Evolutionary conservation across 257 asterid species (phyloP).

Genomic region (Penstemon newberryi): DNA sequence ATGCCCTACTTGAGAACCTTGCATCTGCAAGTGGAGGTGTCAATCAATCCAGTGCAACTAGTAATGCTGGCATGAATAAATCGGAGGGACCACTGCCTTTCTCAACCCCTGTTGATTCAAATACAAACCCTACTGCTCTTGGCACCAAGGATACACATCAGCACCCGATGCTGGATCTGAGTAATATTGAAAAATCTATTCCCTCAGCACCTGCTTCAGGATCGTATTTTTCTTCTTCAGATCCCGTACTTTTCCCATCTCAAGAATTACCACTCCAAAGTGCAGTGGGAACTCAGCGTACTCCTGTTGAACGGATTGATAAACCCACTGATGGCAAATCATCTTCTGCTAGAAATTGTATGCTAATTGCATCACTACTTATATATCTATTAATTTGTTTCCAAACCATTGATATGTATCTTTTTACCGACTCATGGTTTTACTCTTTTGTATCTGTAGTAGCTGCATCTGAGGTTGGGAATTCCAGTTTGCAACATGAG

Average conservation of each 20-base stretch:
- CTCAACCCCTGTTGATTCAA: slow-evolving; percentile 37
- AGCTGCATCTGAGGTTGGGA: slow-evolving; percentile 49
- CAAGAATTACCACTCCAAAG: slow-evolving; percentile 42
- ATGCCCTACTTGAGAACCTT: slow-evolving; percentile 33
- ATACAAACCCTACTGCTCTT: slow-evolving; percentile 30
- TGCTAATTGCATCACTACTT: slow-evolving; percentile 27
- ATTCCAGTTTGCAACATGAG: slow-evolving; percentile 43
- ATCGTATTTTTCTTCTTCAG: slow-evolving; percentile 47
- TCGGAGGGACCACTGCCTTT: slow-evolving; percentile 36
- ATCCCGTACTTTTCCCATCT: slow-evolving; percentile 47
- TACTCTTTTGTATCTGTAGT: slow-evolving; percentile 30
- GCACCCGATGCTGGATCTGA: slow-evolving; percentile 33
- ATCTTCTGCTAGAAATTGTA: slow-evolving; percentile 41
- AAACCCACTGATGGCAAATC: slow-evolving; percentile 40
- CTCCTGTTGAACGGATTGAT: slow-evolving; percentile 35
- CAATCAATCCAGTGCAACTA: slow-evolving; percentile 27
- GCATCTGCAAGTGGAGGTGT: slow-evolving; percentile 33
- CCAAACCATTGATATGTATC: slow-evolving; percentile 16
- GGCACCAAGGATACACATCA: slow-evolving; percentile 35
- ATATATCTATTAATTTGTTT: slow-evolving; percentile 3
- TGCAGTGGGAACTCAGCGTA: slow-evolving; percentile 41
- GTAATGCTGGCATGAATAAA: slow-evolving; percentile 32
- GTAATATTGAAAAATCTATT: slow-evolving; percentile 29
- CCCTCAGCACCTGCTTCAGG: slow-evolving; percentile 45
- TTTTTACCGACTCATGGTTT: slow-evolving; percentile 22